phyloP scores from a whole-genome alignment of 1,139 yeast genomes.

The Blastobotrys serpentis region DNA sequence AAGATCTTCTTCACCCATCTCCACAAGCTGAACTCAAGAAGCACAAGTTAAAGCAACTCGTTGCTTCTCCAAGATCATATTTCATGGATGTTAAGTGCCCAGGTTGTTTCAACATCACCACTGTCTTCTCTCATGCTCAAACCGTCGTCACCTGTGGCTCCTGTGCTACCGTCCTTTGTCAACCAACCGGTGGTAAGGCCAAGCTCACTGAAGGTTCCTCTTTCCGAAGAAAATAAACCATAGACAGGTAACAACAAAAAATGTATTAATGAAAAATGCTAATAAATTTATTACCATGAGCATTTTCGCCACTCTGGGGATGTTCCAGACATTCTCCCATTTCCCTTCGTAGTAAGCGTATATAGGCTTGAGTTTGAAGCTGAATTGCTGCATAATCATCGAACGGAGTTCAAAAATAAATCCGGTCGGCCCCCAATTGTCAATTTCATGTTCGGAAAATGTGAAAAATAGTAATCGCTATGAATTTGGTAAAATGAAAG shows the following conservation, averaged over 20 bases:
- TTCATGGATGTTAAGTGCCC: conserved; percentile 99
- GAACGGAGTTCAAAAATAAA: too few relatives aligned
- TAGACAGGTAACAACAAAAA: conserved; percentile 7
- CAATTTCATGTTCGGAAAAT: too few relatives aligned
- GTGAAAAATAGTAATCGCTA: too few relatives aligned
- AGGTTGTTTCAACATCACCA: conserved; percentile 98
- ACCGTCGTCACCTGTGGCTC: conserved; percentile 99
- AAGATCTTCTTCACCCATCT: conserved; percentile 96
- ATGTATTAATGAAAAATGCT: conserved; percentile 9
- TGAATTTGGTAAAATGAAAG: too few relatives aligned
- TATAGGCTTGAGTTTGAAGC: too few relatives aligned
- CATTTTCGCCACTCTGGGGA: too few relatives aligned
- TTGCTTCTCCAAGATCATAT: conserved; percentile 96
- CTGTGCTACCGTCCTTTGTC: conserved; percentile 96
- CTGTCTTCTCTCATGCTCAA: conserved; percentile 99
- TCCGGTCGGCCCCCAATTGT: too few relatives aligned
- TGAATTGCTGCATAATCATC: too few relatives aligned
- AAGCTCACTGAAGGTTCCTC: conserved; percentile 99
- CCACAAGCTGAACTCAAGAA: conserved; percentile 94
- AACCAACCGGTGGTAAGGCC: conserved; percentile 99
- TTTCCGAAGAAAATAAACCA: conserved; percentile 92
- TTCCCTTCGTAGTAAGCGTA: too few relatives aligned
- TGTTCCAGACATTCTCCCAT: too few relatives aligned
- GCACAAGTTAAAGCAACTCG: conserved; percentile 97
- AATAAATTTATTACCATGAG: not conserved